Percentiles rank a stretch among this genome's conserved stretches.
Evolutionary conservation across 768 basidiomycete genomes (phyloP).

Genomic region (Auriscalpium orientale): DNA sequence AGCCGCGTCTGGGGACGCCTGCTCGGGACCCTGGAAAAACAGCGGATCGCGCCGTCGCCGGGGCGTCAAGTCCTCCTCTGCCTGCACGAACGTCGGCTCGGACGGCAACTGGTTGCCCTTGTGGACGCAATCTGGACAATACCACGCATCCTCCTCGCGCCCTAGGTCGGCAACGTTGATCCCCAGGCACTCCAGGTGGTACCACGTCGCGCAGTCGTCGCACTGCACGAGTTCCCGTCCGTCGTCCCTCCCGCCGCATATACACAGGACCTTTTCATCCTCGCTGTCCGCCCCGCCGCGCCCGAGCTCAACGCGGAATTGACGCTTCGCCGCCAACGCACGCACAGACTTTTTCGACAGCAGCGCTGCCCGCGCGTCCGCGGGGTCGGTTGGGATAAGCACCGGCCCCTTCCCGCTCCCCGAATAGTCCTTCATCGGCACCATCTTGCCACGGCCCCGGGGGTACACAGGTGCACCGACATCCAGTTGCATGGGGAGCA

Average conservation of each 20-base stretch:
- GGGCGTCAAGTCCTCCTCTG: slow-evolving; percentile 40
- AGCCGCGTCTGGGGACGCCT: slow-evolving; percentile 41
- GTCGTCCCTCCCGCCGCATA: slow-evolving; percentile 61
- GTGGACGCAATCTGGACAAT: slow-evolving; percentile 49
- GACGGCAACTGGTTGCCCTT: slow-evolving; percentile 12
- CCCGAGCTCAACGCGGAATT: slow-evolving; percentile 25
- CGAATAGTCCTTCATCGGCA: slow-evolving; percentile 41
- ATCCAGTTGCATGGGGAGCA: slow-evolving; percentile 23
- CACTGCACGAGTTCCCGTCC: slow-evolving; percentile 78
- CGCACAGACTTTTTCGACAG: slow-evolving; percentile 66
- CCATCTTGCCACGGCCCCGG: slow-evolving; percentile 54
- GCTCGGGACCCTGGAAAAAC: slow-evolving; percentile 46
- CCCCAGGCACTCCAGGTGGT: slow-evolving; percentile 74
- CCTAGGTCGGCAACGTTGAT: slow-evolving; percentile 62
- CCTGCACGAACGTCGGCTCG: slow-evolving; percentile 67
- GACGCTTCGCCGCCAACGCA: slow-evolving; percentile 44
- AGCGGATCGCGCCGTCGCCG: slow-evolving; percentile 43
- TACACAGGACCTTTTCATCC: slow-evolving; percentile 50
- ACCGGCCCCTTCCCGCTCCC: slow-evolving; percentile 26
- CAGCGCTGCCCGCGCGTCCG: slow-evolving; percentile 67
- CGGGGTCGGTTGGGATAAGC: slow-evolving; percentile 58
- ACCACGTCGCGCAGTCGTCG: slow-evolving; percentile 75
- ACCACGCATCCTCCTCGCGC: slow-evolving; percentile 76
- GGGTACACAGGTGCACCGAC: slow-evolving; percentile 16
- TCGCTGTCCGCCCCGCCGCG: slow-evolving; percentile 31